Conservation (phyloP, 2,329 filamentous ascomycete genomes). For the Xylariaceae sp. region DNA sequence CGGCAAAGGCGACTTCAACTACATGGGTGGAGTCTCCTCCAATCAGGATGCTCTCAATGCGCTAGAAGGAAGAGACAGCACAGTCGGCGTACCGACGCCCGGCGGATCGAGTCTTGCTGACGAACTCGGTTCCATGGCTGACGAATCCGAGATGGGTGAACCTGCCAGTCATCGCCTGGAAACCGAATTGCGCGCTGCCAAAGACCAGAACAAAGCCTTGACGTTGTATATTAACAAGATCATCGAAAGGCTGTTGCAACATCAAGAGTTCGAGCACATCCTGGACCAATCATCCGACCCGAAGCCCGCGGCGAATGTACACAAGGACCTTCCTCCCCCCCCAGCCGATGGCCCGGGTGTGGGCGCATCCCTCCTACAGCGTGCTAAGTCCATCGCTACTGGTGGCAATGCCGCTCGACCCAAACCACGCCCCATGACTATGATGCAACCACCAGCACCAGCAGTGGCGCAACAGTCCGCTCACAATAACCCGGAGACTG, state of each 20-base stretch:
- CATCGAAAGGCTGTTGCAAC: slow-evolving; percentile 88
- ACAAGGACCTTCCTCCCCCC: slow-evolving; percentile 83
- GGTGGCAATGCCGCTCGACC: slow-evolving; percentile 36
- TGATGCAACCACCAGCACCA: slow-evolving; percentile 40
- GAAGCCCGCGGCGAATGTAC: slow-evolving; percentile 55
- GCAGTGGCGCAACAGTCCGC: slow-evolving; percentile 35
- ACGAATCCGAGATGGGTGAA: slow-evolving; percentile 55
- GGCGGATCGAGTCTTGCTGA: slow-evolving; percentile 70
- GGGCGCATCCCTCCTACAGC: slow-evolving; percentile 54
- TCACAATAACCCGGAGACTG: slow-evolving; percentile 67
- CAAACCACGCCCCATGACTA: slow-evolving; percentile 56
- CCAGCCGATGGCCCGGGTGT: slow-evolving; percentile 50
- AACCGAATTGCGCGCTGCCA: slow-evolving; percentile 72
- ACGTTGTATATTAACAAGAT: slow-evolving; percentile 99
- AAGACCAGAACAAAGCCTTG: slow-evolving; percentile 95
- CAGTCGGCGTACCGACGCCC: slow-evolving; percentile 28
- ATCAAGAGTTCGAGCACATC: slow-evolving; percentile 93
- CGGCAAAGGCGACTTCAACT: slow-evolving; percentile 76
- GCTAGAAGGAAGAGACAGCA: slow-evolving; percentile 52
- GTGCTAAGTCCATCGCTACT: slow-evolving; percentile 60
- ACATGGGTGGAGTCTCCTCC: slow-evolving; percentile 50
- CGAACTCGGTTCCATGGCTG: slow-evolving; percentile 71
- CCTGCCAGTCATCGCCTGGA: slow-evolving; percentile 71
- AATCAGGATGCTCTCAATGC: slow-evolving; percentile 65
- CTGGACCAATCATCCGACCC: slow-evolving; percentile 73